Base-by-base conservation (phyloP, 2,329 filamentous ascomycete genomes). In the Diaporthe citriasiana region DNA sequence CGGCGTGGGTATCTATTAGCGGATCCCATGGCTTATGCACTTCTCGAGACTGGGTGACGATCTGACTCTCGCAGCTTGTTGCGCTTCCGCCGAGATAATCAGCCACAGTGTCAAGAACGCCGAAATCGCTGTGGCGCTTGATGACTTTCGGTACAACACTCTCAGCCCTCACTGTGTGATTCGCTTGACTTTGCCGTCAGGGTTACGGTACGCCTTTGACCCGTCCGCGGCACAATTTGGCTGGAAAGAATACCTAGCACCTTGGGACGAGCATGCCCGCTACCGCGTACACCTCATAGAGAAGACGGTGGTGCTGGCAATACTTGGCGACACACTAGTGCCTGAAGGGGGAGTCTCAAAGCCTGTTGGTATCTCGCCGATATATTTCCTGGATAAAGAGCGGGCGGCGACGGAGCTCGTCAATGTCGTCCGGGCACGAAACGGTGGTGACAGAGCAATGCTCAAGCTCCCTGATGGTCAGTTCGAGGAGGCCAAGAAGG, bases 401-500 rank as follows among this genome's bases (percentile, higher is more conserved):
- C 12, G 1, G 17, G 33, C 35, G 35, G 56, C 56, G 3, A 13
- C 10, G 13, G 56, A 59, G 56, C 56, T 59, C n/a, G n/a, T 40
- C 35, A 59, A 27, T 5, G 13, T 42, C 33, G 2, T 59, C 9
- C 56, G 56, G 22, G 35, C 35, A 4, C 56, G 56, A 8, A 59
- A 59, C 22, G 56, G 56, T 4, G 56, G 56, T 38, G 22, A 25
- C 22, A 35, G 56, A 59, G 56, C 56, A 2, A 38, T 40, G 19
- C 56, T 59, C 22, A 59, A 59, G 35, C 56, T 59, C 35, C 40
- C 56, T 59, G 33, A 59, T 59, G 22, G 56, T 25, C 56, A 40
- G 40, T 59, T 59, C 35, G 56, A 59, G n/a, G 35, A 8, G 56
- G 56, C 33, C 17, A 59, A 17, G n/a, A 25, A 40, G 35, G 56